These are phyloP conservation scores for Gastrolobium bilobum DNA, from an alignment of 306 rosid species.

Conservation along the genomic window DNA sequence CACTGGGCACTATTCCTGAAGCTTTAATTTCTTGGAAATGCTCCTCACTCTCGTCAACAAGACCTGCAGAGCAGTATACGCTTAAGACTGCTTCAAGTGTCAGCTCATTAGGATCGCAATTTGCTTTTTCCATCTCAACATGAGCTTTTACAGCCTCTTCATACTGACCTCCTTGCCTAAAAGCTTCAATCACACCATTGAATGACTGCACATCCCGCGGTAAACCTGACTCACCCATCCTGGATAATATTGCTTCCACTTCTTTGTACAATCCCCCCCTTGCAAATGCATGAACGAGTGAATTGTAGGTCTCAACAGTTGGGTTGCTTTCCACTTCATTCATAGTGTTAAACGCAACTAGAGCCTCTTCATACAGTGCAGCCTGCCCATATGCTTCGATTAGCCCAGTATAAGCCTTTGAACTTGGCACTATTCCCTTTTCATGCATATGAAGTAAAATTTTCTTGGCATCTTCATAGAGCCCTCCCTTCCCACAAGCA, in stretches of 20 bases:
- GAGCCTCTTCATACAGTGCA: constrained; percentile 88
- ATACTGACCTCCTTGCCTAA: constrained; percentile 86
- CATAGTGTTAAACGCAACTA: constrained; percentile 96
- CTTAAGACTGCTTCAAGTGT: constrained; percentile 87
- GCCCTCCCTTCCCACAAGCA: constrained; percentile 99
- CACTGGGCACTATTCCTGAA: constrained; percentile 83
- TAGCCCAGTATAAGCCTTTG: constrained; percentile 82
- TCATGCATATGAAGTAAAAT: constrained; percentile 78
- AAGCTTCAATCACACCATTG: constrained; percentile 85
- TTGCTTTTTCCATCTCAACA: constrained; percentile 80
- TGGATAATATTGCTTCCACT: constrained; percentile 64
- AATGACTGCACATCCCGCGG: constrained; percentile 69
- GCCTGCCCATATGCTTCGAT: constrained; percentile 93
- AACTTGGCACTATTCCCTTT: constrained; percentile 81
- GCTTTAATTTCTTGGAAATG: constrained; percentile 89
- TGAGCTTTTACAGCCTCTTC: constrained; percentile 88
- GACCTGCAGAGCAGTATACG: constrained; percentile 85
- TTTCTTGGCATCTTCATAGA: constrained; percentile 82
- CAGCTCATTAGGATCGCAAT: constrained; percentile 80
- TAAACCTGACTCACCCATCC: constrained; percentile 74
- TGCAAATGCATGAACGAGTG: constrained; percentile 74
- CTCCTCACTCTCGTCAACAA: constrained; percentile 90
- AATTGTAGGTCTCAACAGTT: constrained; percentile 77
- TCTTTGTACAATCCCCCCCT: constrained; percentile 90
- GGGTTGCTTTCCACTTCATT: constrained; percentile 84